Evolutionary conservation across 306 rosid genomes (phyloP).

Genomic region (Geum urbanum): DNA sequence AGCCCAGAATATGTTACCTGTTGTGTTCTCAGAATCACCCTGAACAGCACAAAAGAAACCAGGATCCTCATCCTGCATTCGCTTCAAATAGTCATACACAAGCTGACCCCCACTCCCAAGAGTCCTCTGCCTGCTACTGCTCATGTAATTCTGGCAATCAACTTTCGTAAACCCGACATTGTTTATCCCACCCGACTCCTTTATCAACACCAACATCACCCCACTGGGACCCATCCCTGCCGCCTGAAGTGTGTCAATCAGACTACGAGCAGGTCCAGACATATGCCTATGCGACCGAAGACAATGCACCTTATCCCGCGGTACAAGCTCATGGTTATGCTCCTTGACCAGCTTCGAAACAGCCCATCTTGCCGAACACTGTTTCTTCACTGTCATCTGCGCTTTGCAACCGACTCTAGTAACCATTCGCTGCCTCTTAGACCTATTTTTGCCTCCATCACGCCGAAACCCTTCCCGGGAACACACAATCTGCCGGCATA

Average conservation of each 20-base stretch:
- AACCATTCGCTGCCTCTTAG: conserved; percentile 37
- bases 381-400: conserved; percentile 41
- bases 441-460: conserved; percentile 24
- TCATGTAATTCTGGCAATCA: conserved; percentile 45
- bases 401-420: conserved; percentile 43
- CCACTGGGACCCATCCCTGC: conserved; percentile 44
- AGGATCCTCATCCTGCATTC: conserved; percentile 34
- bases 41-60: conserved; percentile 38
- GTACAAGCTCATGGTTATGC: conserved; percentile 38
- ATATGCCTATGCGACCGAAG: conserved; percentile 42
- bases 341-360: conserved; percentile 36
- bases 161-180: conserved; percentile 40
- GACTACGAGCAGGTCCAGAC: conserved; percentile 37
- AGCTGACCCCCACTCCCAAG: conserved; percentile 36
- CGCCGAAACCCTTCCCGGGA: conserved; percentile 42
- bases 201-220: conserved; percentile 37
- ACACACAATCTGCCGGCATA: conserved; percentile 41
- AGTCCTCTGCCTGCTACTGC: conserved; percentile 36
- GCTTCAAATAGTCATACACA: conserved; percentile 36
- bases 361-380: conserved; percentile 35
- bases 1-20: conserved; percentile 37
- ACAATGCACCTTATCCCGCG: conserved; percentile 35
- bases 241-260: conserved; percentile 39
- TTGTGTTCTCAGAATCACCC: conserved; percentile 27
- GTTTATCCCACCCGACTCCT: conserved; percentile 32